Conservation (phyloP, 345 rosid species). For the Citrus mangshanensis region DNA sequence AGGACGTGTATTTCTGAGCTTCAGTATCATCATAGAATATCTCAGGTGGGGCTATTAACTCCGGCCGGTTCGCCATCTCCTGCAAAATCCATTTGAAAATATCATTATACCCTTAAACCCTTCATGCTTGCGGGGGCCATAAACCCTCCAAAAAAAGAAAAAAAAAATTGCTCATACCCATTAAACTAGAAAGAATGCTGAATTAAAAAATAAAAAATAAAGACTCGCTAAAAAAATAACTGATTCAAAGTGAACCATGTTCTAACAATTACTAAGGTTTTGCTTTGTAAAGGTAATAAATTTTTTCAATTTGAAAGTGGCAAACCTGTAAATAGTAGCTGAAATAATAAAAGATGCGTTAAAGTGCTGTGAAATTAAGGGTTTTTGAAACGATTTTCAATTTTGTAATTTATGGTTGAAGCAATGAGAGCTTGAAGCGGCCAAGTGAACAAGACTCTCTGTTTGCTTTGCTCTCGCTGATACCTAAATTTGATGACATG, state of each 20-base stretch:
- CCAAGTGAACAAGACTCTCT: too few relatives aligned
- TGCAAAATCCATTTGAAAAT: background rate
- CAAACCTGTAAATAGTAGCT: too few relatives aligned
- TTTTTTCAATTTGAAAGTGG: too few relatives aligned
- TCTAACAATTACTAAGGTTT: background rate
- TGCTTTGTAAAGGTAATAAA: too few relatives aligned
- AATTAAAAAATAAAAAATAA: background rate
- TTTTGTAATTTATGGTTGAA: too few relatives aligned
- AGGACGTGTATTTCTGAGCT: slow-evolving; percentile 90
- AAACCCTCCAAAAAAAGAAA: background rate
- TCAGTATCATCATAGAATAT: slow-evolving; percentile 81
- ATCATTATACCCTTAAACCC: background rate
- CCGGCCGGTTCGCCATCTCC: slow-evolving; percentile 77
- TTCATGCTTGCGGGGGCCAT: too few relatives aligned
- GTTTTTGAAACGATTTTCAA: too few relatives aligned
- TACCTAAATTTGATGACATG: too few relatives aligned
- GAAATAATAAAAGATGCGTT: too few relatives aligned
- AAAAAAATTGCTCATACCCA: background rate
- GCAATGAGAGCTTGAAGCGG: too few relatives aligned
- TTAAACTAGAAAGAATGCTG: background rate
- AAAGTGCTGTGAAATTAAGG: too few relatives aligned
- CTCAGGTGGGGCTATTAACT: slow-evolving; percentile 86
- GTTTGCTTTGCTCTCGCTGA: too few relatives aligned
- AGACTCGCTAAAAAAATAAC: background rate
- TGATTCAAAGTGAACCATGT: background rate